Evolutionary conservation across 164 flowering plant species (phyloP).

Genomic region (Chimonanthus salicifolius): DNA sequence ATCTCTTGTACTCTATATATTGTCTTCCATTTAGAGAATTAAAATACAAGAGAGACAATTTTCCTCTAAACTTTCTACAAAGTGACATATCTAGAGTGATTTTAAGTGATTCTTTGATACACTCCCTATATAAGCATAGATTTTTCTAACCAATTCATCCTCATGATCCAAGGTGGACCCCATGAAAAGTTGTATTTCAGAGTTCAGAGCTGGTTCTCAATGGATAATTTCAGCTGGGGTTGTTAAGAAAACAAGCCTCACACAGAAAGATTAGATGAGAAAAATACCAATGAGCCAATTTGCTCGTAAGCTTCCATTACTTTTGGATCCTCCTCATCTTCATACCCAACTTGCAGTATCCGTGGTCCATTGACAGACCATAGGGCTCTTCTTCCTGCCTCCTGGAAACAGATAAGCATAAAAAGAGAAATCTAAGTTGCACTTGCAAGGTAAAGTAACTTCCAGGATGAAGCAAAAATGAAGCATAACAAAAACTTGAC

Average conservation of each 20-base stretch:
- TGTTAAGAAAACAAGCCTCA: neutral
- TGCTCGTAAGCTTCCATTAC: conserved; percentile 93
- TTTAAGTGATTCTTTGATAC: too few species aligned
- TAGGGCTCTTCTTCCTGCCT: conserved; percentile 80
- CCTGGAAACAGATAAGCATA: conserved; percentile 37
- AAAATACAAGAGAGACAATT: too few species aligned
- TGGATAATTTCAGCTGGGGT: too few species aligned
- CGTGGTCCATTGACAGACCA: conserved; percentile 94
- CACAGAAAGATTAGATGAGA: neutral
- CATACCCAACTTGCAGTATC: conserved; percentile 85
- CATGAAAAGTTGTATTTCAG: neutral
- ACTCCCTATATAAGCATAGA: too few species aligned
- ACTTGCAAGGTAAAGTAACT: neutral
- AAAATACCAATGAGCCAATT: conserved; percentile 78
- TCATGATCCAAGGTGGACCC: too few species aligned
- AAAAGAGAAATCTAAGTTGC: too few species aligned
- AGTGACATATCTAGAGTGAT: too few species aligned
- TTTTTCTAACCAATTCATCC: too few species aligned
- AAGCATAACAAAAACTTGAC: neutral
- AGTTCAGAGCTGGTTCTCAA: too few species aligned
- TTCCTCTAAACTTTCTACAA: too few species aligned
- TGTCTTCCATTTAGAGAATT: too few species aligned
- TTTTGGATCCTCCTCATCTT: conserved; percentile 81
- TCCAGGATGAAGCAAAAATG: neutral
- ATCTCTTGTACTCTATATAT: too few species aligned